A percentile compares a stretch with the other conserved stretches of the same genome.
Evolutionary conservation across 2,329 filamentous ascomycete genomes (phyloP).

Genomic region (Monilinia vaccinii-corymbosi): DNA sequence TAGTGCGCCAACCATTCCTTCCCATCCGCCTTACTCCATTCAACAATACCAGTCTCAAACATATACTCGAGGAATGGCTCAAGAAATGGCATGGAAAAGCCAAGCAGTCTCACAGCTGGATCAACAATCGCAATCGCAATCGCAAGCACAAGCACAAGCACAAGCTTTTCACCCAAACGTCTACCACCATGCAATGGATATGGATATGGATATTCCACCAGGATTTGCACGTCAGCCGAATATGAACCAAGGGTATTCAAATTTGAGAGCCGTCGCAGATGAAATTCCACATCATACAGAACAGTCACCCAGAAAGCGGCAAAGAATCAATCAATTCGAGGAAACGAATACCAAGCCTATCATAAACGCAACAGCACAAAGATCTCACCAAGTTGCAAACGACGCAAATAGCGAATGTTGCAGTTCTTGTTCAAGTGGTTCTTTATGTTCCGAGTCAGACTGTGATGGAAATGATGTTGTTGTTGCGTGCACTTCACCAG

Average conservation of each 20-base stretch:
- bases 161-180: neutral
- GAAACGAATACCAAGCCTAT: neutral
- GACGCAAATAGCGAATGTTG: slow-evolving; percentile 21
- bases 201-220: too few species aligned
- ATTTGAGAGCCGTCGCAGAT: neutral
- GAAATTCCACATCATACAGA: neutral
- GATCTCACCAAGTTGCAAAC: neutral
- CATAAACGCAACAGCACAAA: neutral
- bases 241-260: neutral
- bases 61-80: neutral
- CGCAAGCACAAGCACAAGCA: too few species aligned
- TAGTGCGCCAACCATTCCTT: neutral
- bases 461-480: slow-evolving; percentile 15
- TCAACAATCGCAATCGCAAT: neutral
- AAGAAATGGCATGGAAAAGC: neutral
- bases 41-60: neutral
- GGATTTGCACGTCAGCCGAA: neutral
- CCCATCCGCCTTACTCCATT: neutral
- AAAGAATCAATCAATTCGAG: neutral
- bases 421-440: slow-evolving; percentile 24
- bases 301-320: neutral
- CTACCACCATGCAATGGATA: neutral
- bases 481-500: slow-evolving; percentile 16
- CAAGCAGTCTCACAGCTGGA: neutral
- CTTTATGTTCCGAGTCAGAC: slow-evolving; percentile 19